These are phyloP conservation scores for Peterozyma xylosa DNA, from an alignment of 805 yeast species.

Conservation along the genomic window DNA sequence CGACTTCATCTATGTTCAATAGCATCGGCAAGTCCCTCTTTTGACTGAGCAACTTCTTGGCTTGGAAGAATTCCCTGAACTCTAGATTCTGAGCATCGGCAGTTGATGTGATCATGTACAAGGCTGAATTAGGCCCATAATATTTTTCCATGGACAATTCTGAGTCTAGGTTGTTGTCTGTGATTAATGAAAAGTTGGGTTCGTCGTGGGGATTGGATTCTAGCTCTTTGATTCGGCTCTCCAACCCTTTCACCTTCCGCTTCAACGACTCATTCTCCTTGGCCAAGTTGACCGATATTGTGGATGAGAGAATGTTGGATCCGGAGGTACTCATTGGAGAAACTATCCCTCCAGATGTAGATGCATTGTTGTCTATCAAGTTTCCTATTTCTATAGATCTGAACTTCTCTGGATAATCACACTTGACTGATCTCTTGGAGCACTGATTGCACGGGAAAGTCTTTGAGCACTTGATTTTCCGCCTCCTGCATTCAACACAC, in stretches of 20 bases:
- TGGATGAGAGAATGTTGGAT: slow-evolving; percentile 8
- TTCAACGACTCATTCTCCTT: slow-evolving; percentile 22
- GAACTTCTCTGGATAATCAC: slow-evolving; percentile 40
- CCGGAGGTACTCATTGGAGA: slow-evolving; percentile 9
- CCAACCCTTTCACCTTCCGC: slow-evolving; percentile 18
- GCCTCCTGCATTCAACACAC: slow-evolving; percentile 23
- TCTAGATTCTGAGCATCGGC: slow-evolving; percentile 14
- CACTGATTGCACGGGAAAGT: slow-evolving; percentile 35
- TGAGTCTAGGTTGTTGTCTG: slow-evolving; percentile 9
- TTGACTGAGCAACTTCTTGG: slow-evolving; percentile 20
- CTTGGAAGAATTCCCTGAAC: slow-evolving; percentile 18
- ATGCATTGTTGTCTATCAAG: slow-evolving; percentile 4
- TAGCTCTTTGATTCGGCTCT: slow-evolving; percentile 5
- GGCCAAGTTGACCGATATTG: slow-evolving; percentile 8
- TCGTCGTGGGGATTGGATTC: slow-evolving; percentile 4
- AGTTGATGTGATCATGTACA: slow-evolving; percentile 35
- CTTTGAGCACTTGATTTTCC: slow-evolving; percentile 26
- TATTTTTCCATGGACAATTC: slow-evolving; percentile 35
- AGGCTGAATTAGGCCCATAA: slow-evolving; percentile 44
- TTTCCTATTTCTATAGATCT: slow-evolving; percentile 30
- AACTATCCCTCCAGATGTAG: neutral
- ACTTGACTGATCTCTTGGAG: slow-evolving; percentile 24
- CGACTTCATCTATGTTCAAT: slow-evolving; percentile 1
- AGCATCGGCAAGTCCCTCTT: slow-evolving; percentile 20
- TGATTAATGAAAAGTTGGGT: slow-evolving; percentile 12